Conservation (phyloP, 108 stramenopile species). For the Parmales sp. region DNA sequence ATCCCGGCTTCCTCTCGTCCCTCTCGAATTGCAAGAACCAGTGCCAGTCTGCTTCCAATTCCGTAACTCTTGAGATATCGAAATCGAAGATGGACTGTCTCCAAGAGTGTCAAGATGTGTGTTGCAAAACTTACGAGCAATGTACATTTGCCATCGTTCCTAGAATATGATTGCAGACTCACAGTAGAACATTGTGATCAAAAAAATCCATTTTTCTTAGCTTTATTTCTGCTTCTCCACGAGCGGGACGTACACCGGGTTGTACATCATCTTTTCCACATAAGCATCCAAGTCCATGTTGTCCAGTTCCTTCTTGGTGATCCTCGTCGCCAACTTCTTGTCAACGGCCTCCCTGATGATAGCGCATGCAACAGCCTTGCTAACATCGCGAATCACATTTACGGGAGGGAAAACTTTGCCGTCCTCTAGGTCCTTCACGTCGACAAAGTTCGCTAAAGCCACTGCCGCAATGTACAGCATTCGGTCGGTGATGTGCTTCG, state of each 20-base stretch:
- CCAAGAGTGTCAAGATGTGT: conserved; percentile 70
- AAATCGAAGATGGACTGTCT: conserved; percentile 61
- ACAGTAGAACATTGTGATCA: neutral
- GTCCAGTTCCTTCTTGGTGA: conserved; percentile 36
- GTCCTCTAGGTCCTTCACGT: conserved; percentile 56
- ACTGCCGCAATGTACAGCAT: conserved; percentile 82
- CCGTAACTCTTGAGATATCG: conserved; percentile 56
- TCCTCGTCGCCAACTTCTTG: conserved; percentile 55
- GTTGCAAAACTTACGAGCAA: conserved; percentile 74
- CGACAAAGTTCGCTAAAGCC: conserved; percentile 67
- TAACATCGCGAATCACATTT: conserved; percentile 70
- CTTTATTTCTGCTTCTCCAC: conserved; percentile 46
- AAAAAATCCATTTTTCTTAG: neutral
- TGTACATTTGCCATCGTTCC: conserved; percentile 59
- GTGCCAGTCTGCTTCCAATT: conserved; percentile 42
- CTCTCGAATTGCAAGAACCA: conserved; percentile 49
- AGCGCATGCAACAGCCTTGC: conserved; percentile 69
- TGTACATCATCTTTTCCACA: conserved; percentile 70
- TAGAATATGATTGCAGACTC: neutral
- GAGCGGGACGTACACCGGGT: conserved; percentile 70
- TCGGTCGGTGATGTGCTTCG: conserved; percentile 68
- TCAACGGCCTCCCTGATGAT: conserved; percentile 72
- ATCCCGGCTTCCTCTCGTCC: conserved; percentile 64
- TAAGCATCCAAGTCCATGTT: conserved; percentile 50
- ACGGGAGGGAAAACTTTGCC: conserved; percentile 82